Conservation (phyloP, 306 rosid species). For the Vicia faba region DNA sequence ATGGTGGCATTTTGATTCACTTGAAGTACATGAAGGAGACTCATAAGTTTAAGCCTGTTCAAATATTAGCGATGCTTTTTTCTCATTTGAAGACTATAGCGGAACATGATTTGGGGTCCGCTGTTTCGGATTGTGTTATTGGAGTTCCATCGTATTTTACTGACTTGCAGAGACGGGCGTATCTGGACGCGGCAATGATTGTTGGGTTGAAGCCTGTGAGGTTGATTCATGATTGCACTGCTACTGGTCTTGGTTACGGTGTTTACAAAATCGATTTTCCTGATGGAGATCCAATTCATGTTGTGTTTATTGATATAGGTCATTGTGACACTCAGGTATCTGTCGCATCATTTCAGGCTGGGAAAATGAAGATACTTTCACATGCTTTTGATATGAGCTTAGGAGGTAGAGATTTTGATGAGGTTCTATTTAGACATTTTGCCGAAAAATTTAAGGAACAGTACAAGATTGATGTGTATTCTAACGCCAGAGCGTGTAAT, state of each 20-base stretch:
- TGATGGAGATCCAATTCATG: slow-evolving; percentile 44
- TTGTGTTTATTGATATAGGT: slow-evolving; percentile 82
- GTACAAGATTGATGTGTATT: slow-evolving; percentile 66
- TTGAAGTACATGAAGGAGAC: slow-evolving; percentile 60
- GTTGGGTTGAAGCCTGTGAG: slow-evolving; percentile 85
- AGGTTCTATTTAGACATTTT: slow-evolving; percentile 73
- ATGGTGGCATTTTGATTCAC: slow-evolving; percentile 77
- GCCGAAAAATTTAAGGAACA: slow-evolving; percentile 62
- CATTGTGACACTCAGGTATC: slow-evolving; percentile 88
- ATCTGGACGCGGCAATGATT: slow-evolving; percentile 75
- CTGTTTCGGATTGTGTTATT: slow-evolving; percentile 79
- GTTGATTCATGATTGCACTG: slow-evolving; percentile 92
- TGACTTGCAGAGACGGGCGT: slow-evolving; percentile 82
- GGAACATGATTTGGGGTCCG: slow-evolving; percentile 60
- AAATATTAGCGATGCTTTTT: slow-evolving; percentile 82
- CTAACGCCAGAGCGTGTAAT: slow-evolving; percentile 67
- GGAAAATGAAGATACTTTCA: slow-evolving; percentile 68
- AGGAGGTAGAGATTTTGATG: slow-evolving; percentile 90
- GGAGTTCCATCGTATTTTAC: slow-evolving; percentile 89
- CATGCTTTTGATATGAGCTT: slow-evolving; percentile 69
- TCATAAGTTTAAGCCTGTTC: slow-evolving; percentile 67
- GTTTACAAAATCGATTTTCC: slow-evolving; percentile 70
- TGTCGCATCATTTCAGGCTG: slow-evolving; percentile 65
- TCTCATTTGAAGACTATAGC: slow-evolving; percentile 70
- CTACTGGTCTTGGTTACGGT: slow-evolving; percentile 86